phyloP scores from a whole-genome alignment of 164 flowering plant genomes.

The Pachysandra terminalis region DNA sequence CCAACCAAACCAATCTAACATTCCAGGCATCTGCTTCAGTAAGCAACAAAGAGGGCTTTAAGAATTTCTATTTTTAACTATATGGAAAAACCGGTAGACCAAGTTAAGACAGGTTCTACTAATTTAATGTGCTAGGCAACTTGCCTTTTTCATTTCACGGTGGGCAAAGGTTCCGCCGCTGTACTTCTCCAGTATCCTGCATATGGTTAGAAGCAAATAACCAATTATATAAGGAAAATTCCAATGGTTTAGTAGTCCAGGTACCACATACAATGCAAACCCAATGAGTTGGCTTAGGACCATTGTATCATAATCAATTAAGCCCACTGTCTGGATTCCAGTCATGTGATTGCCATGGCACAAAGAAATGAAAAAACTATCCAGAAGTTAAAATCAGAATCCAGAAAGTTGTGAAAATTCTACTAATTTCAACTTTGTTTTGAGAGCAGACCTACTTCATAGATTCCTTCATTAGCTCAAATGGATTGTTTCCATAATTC shows the following conservation, averaged over 20 bases:
- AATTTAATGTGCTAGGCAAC: constrained; percentile 5
- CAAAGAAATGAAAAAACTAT: neutral
- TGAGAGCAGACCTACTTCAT: constrained; percentile 50
- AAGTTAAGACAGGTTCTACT: neutral
- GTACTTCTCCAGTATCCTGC: constrained; percentile 50
- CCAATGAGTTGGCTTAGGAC: neutral
- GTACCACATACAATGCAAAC: neutral
- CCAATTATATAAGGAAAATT: neutral
- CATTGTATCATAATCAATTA: neutral
- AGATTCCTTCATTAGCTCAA: constrained; percentile 54
- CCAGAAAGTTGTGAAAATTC: constrained; percentile 4
- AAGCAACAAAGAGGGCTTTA: constrained; percentile 8
- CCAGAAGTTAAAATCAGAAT: neutral
- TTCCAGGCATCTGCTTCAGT: constrained; percentile 59
- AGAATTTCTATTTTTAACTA: neutral
- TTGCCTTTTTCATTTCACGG: constrained; percentile 53
- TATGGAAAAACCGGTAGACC: neutral
- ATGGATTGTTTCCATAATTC: constrained; percentile 54
- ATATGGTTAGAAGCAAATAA: constrained; percentile 7
- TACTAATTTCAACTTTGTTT: neutral
- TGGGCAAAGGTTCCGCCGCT: constrained; percentile 48
- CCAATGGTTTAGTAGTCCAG: neutral
- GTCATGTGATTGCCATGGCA: constrained; percentile 1
- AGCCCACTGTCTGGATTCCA: neutral
- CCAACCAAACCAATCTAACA: constrained; percentile 77